Base-by-base conservation (phyloP, 2,329 filamentous ascomycete genomes). In the Monosporascus sp. region DNA sequence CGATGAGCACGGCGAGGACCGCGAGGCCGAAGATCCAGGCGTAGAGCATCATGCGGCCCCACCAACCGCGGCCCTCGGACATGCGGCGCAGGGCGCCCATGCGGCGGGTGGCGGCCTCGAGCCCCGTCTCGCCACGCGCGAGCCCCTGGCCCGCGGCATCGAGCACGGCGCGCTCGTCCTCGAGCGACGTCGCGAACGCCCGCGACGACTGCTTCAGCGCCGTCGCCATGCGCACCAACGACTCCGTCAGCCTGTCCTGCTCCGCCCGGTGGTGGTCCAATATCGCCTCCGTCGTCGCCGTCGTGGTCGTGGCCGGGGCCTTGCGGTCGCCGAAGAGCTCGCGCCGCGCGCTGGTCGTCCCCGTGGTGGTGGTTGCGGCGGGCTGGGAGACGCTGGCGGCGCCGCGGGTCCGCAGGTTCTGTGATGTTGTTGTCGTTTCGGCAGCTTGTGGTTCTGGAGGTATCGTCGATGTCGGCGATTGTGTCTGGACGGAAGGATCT, bases 1-100 rank as follows among this genome's bases (percentile, higher is more conserved):
- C 92, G 58, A 97, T 70, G 67, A 95, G 62, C 37, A 96, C 74
- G 18, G 90, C 81, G 25, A 83, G 72, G n/a, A 95, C 63, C 85
- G 90, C 93, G 57, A 97, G 70, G 31, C 83, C 90, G 63, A 86
- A 88, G 48, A 97, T 91, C 79, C 89, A 88, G 39, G 78, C 87
- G 75, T 94, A 96, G 55, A 97, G 76, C 72, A 93, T 77, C 75
- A 96, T 82, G 50, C 92, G 75, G 6, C 88, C 91, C 83, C 82
- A 90, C 88, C 88, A 95, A 0, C 91, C 91, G 67, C 87, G 86
- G 3, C 91, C 92, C 73, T 97, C 93, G 17, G 87, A 90, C 84
- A 96, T 90, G 50, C 80, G 80, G 60, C 83, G 77, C 66, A 97
- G 70, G 63, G 82, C 79, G 1, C 89, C 87, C 89, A 97, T 95